Conservation (phyloP, 805 yeast species). For the Monosporozyma yasuniensis region DNA sequence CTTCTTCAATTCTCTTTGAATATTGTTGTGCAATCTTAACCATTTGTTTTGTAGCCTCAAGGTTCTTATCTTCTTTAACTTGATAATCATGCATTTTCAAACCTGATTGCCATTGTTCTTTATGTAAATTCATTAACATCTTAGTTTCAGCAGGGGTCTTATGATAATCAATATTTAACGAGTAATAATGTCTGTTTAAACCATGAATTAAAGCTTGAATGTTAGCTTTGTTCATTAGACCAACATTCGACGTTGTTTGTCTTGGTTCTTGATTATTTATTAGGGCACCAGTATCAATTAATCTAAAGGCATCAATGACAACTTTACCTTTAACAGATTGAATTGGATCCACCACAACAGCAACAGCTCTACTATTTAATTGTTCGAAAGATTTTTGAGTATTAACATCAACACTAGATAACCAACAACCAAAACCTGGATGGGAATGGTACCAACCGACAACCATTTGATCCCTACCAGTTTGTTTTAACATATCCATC, state of each 20-base stretch:
- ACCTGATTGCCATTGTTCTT: slow-evolving; percentile 93
- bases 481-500: slow-evolving; percentile 99
- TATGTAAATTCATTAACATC: slow-evolving; percentile 89
- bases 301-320: slow-evolving; percentile 95
- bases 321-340: slow-evolving; percentile 98
- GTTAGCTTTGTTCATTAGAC: slow-evolving; percentile 89
- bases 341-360: slow-evolving; percentile 97
- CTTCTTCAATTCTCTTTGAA: slow-evolving; percentile 84
- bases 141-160: slow-evolving; percentile 87
- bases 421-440: slow-evolving; percentile 99
- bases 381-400: slow-evolving; percentile 98
- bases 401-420: slow-evolving; percentile 92
- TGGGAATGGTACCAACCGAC: slow-evolving; percentile 99
- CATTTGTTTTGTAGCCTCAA: slow-evolving; percentile 64
- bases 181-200: slow-evolving; percentile 90
- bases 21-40: slow-evolving; percentile 86
- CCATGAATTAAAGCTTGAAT: slow-evolving; percentile 97
- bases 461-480: slow-evolving; percentile 98
- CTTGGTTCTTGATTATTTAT: slow-evolving; percentile 98
- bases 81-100: slow-evolving; percentile 68
- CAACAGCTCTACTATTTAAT: slow-evolving; percentile 90
- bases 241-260: slow-evolving; percentile 92
- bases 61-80: slow-evolving; percentile 65
- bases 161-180: slow-evolving; percentile 87
- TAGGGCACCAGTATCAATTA: slow-evolving; percentile 76